phyloP scores from a whole-genome alignment of 345 rosid genomes.

The Eucalyptus brandiana region DNA sequence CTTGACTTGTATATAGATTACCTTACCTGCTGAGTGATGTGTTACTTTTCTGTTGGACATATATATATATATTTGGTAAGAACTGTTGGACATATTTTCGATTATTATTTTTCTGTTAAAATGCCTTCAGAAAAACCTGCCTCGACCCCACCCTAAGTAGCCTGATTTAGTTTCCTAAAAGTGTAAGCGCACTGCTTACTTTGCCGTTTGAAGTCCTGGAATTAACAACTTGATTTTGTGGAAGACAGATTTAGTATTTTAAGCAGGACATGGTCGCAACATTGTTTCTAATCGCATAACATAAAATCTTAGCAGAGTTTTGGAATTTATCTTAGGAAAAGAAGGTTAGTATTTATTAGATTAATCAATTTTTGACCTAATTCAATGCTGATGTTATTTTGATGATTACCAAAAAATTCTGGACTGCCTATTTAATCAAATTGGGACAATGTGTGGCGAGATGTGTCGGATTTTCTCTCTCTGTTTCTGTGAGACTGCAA shows the following conservation, averaged over 20 bases:
- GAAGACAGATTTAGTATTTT: not conserved
- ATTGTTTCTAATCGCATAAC: not conserved
- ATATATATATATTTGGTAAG: too few relatives aligned
- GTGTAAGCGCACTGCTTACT: not conserved
- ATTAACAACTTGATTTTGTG: not conserved
- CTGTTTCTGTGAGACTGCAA: not conserved
- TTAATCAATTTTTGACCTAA: not conserved
- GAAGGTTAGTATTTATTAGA: not conserved
- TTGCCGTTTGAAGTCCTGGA: not conserved
- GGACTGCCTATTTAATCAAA: not conserved
- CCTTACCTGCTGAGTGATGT: not conserved
- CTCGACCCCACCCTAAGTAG: not conserved
- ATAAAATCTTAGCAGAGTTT: not conserved
- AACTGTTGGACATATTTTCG: not conserved
- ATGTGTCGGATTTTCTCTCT: not conserved
- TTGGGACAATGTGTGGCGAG: not conserved
- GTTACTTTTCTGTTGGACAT: not conserved
- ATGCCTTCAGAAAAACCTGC: not conserved
- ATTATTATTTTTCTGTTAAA: not conserved
- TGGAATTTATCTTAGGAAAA: not conserved
- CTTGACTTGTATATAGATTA: not conserved
- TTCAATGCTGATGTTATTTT: not conserved
- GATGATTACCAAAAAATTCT: not conserved
- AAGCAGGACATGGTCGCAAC: not conserved
- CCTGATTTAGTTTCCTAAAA: not conserved